Conservation (phyloP, 2,329 filamentous ascomycete genomes). For the Trichophyton equinum region DNA sequence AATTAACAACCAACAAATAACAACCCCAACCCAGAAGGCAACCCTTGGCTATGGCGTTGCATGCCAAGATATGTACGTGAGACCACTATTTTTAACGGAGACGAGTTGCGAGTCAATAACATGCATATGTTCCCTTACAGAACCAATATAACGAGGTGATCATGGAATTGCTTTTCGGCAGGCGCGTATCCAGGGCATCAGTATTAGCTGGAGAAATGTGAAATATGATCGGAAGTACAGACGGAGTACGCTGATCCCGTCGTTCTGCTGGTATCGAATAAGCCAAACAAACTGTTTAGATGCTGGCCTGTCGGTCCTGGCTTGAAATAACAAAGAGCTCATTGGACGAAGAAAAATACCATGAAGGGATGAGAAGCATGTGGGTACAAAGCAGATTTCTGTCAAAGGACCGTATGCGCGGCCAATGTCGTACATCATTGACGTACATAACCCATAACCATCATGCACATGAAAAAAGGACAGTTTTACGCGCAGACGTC, state of each 20-base stretch:
- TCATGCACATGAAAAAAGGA: neutral
- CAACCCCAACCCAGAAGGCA: neutral
- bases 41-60: neutral
- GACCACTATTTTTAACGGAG: neutral
- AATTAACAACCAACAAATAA: neutral
- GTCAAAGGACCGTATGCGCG: neutral
- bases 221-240: neutral
- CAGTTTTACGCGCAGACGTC: neutral
- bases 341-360: neutral
- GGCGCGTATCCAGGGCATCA: neutral
- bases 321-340: neutral
- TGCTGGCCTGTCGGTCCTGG: neutral
- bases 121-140: neutral
- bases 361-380: neutral
- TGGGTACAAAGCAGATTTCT: neutral
- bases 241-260: neutral
- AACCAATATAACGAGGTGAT: neutral
- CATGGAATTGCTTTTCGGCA: neutral
- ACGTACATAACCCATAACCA: neutral
- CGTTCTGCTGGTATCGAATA: neutral
- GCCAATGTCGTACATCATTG: neutral
- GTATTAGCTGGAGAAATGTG: neutral
- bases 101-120: neutral
- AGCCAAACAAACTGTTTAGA: neutral
- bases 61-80: constrained; percentile 4